These are phyloP conservation scores for Peronospora destructor DNA, from an alignment of 352 stramenopile species.

Conservation along the genomic window DNA sequence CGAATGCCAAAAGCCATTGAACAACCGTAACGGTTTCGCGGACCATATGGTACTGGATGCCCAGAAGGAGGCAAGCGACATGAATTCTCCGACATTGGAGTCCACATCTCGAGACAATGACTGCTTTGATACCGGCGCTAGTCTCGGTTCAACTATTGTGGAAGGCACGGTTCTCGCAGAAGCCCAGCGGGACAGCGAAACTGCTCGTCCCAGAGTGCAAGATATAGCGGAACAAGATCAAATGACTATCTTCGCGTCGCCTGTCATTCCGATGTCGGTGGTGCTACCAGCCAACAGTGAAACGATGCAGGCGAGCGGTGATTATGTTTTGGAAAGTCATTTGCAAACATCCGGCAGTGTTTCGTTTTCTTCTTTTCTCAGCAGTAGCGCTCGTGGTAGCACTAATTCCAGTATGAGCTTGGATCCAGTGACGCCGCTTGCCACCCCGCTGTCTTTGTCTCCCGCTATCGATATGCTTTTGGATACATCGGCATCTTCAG, in stretches of 20 bases:
- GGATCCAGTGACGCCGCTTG: constrained; percentile 18
- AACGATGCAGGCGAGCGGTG: constrained; percentile 20
- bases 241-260: background rate
- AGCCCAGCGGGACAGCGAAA: constrained; percentile 9
- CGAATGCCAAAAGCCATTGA: constrained; percentile 3
- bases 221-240: constrained; percentile 4
- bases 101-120: constrained; percentile 13
- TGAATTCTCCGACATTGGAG: constrained; percentile 3
- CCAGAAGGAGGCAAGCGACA: constrained; percentile 6
- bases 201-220: background rate
- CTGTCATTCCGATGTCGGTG: constrained; percentile 15
- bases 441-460: constrained; percentile 14
- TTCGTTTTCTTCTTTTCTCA: constrained; percentile 20
- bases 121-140: constrained; percentile 16
- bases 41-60: constrained; percentile 7
- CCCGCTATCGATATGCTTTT: constrained; percentile 13
- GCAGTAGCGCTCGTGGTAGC: constrained; percentile 14
- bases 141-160: constrained; percentile 12
- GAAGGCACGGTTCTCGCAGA: constrained; percentile 10
- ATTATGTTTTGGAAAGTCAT: constrained; percentile 18
- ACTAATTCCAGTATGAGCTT: constrained; percentile 24
- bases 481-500: constrained; percentile 15
- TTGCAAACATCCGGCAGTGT: constrained; percentile 17
- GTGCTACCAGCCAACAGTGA: constrained; percentile 4
- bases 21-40: background rate